Percentiles rank a stretch among this genome's conserved stretches.
Evolutionary conservation across 108 stramenopile genomes (phyloP).

Genomic region (Ochromonas danica): DNA sequence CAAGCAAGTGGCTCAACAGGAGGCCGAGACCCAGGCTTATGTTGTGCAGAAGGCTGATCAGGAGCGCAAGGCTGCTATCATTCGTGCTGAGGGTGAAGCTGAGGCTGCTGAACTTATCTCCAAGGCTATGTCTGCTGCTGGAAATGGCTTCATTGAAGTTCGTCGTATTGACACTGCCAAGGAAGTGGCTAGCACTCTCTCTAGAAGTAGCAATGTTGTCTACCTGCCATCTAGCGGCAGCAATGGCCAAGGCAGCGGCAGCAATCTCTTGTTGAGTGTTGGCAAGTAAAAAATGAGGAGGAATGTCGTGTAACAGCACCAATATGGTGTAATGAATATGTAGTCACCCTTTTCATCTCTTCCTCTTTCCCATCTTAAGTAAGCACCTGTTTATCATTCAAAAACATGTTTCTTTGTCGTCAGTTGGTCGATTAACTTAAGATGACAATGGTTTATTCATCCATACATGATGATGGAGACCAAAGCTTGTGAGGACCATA

Average conservation of each 20-base stretch:
- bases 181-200: slow-evolving; percentile 93
- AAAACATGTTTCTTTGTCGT: too few relatives aligned
- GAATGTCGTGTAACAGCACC: background rate
- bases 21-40: slow-evolving; percentile 97
- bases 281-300: background rate
- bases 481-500: too few relatives aligned
- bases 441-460: too few relatives aligned
- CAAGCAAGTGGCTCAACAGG: slow-evolving; percentile 99
- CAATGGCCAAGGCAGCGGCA: slow-evolving; percentile 42
- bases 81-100: slow-evolving; percentile 97
- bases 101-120: slow-evolving; percentile 94
- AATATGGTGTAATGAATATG: too few relatives aligned
- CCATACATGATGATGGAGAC: too few relatives aligned
- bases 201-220: slow-evolving; percentile 83
- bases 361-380: too few relatives aligned
- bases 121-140: slow-evolving; percentile 89
- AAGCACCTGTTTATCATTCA: too few relatives aligned
- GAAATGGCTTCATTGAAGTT: slow-evolving; percentile 95
- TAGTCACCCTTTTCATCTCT: too few relatives aligned
- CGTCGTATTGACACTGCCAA: slow-evolving; percentile 98
- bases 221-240: slow-evolving; percentile 81
- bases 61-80: slow-evolving; percentile 92
- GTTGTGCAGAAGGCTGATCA: slow-evolving; percentile 93
- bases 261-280: slow-evolving; percentile 6
- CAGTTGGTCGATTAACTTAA: too few relatives aligned